Conservation (phyloP, 225 moss, liverwort and hornwort species). For the Ulota crispa region DNA sequence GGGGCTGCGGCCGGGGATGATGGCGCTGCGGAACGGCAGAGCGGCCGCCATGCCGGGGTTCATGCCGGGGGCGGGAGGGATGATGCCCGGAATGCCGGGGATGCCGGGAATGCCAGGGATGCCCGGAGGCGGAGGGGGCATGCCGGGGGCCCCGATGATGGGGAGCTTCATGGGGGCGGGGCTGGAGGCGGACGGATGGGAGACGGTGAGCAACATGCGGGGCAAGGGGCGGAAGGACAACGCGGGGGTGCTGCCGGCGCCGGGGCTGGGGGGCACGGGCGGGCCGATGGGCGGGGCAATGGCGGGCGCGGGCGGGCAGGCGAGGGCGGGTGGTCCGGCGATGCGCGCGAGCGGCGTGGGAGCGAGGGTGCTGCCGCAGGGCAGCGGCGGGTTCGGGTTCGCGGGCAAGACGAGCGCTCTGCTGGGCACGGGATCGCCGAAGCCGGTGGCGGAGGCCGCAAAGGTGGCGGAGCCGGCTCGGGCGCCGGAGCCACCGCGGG, state of each 20-base stretch:
- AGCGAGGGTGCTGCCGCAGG: constrained; percentile 60
- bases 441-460: constrained; percentile 23
- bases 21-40: constrained; percentile 56
- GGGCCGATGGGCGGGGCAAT: constrained; percentile 32
- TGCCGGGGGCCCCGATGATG: constrained; percentile 39
- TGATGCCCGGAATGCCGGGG: constrained; percentile 42
- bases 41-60: constrained; percentile 33
- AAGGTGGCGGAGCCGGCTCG: constrained; percentile 30
- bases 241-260: constrained; percentile 47
- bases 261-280: constrained; percentile 29
- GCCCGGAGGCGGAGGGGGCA: constrained; percentile 25
- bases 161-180: constrained; percentile 30
- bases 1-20: constrained; percentile 72
- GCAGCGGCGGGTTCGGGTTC: constrained; percentile 56
- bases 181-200: constrained; percentile 51
- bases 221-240: constrained; percentile 58
- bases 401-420: constrained; percentile 78
- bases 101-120: constrained; percentile 43
- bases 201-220: constrained; percentile 37
- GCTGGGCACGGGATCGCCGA: constrained; percentile 53
- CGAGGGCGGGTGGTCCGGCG: constrained; percentile 35
- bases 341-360: constrained; percentile 47
- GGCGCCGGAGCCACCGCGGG: constrained; percentile 20
- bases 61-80: constrained; percentile 59
- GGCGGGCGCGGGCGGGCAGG: constrained; percentile 50